phyloP scores from a whole-genome alignment of 2,329 filamentous ascomycete genomes.

The Lasiodiplodia sp. region DNA sequence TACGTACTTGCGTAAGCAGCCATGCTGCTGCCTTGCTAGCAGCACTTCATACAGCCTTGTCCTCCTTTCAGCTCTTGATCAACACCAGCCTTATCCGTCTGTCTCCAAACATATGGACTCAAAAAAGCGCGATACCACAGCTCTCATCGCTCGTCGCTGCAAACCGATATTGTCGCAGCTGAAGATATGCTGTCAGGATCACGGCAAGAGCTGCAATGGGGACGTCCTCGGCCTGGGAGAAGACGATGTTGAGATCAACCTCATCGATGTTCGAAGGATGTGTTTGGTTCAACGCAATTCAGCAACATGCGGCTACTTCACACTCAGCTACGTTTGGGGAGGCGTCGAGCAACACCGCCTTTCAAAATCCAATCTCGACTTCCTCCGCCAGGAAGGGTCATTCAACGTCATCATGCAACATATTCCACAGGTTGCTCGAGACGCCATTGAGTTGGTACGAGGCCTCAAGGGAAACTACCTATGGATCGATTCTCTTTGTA shows the following conservation, averaged over 20 bases:
- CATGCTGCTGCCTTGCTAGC: too few species aligned
- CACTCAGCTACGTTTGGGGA: not conserved
- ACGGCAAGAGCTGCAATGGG: not conserved
- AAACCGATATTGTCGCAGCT: not conserved
- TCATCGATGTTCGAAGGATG: not conserved
- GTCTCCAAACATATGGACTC: not conserved
- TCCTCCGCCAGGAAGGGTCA: not conserved
- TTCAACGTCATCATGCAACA: not conserved
- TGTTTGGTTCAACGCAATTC: not conserved
- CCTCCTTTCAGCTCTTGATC: too few species aligned
- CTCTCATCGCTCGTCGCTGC: not conserved
- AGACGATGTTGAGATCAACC: not conserved
- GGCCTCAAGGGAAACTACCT: not conserved
- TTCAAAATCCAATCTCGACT: not conserved
- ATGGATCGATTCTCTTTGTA: not conserved
- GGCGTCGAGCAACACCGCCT: not conserved
- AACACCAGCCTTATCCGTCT: not conserved
- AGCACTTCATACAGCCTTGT: too few species aligned
- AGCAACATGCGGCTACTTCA: not conserved
- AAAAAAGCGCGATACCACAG: not conserved
- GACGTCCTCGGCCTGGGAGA: not conserved
- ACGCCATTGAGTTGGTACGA: not conserved
- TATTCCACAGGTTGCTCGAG: not conserved
- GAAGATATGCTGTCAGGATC: not conserved
- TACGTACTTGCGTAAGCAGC: too few species aligned